phyloP scores from a whole-genome alignment of 192 early-diverging fungal species.

The Podila horticola region DNA sequence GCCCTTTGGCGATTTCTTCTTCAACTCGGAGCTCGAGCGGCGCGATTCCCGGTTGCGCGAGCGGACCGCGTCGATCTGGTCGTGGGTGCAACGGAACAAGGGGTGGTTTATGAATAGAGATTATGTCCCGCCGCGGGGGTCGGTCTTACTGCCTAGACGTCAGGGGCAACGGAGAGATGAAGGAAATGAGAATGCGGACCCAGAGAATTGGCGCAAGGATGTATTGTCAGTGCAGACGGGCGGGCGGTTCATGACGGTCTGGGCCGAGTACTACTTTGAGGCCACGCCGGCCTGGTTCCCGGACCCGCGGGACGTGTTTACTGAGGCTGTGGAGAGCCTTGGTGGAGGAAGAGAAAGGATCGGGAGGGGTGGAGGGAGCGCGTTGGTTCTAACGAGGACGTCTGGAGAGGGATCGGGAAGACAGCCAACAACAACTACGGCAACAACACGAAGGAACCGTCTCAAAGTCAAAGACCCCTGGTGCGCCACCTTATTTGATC shows the following conservation, averaged over 20 bases:
- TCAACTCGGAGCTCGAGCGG: conserved; percentile 52
- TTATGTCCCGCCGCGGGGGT: conserved; percentile 11
- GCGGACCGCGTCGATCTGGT: conserved; percentile 48
- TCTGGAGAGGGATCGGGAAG: too few relatives aligned
- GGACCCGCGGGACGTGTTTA: conserved; percentile 21
- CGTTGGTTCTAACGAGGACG: not conserved
- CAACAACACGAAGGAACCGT: too few relatives aligned
- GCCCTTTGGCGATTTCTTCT: conserved; percentile 57
- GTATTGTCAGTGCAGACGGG: conserved; percentile 45
- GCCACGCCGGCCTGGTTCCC: conserved; percentile 13
- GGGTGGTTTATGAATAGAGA: conserved; percentile 50
- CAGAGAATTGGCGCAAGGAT: conserved; percentile 26
- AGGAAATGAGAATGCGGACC: not conserved
- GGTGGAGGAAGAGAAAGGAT: not conserved
- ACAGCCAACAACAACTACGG: too few relatives aligned
- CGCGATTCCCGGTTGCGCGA: conserved; percentile 21
- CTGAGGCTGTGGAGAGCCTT: not conserved
- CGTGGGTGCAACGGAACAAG: conserved; percentile 36
- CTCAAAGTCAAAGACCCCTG: conserved; percentile 4
- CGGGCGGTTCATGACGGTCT: conserved; percentile 43
- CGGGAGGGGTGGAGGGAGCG: not conserved
- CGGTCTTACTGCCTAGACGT: not conserved
- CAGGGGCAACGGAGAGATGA: not conserved
- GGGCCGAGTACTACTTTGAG: conserved; percentile 55
- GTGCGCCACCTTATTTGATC: conserved; percentile 25